Base-by-base conservation (phyloP, 1,284 basidiomycete species). In the Rhodotorula sp. region DNA sequence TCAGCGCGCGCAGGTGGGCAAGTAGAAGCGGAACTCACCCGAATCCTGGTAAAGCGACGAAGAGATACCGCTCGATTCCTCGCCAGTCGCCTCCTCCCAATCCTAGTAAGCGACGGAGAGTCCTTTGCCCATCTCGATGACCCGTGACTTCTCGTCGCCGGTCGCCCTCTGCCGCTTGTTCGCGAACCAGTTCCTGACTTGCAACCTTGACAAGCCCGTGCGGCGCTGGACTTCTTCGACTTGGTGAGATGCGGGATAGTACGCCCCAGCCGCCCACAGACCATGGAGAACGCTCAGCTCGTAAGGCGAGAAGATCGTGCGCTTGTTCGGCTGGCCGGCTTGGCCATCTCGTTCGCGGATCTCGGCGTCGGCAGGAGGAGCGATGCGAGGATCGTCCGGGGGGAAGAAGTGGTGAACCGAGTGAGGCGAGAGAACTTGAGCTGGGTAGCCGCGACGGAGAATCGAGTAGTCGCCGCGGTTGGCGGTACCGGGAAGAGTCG, bases 111-210 rank as follows among this genome's bases (percentile, higher is more conserved):
- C 55, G n/a, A 56, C 36, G 36, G 36, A 39, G 8, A 61, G 36
- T n/a, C 46, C 60, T 20, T n/a, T 22, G 29, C 51, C 60, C 60
- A 46, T 46, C 27, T 13, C 10, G 11, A 53, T 15, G 36, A 61
- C 60, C 4, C 51, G 51, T 2, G n/a, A 13, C 66, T 63, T 67
- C 27, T 67, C 66, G 19, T 62, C 61, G 4, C 61, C 61, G 2
- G 36, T 51, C 24, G 62, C 51, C 7, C 66, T 30, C 29, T 67
- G 66, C 13, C 66, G 49, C 5, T 32, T 29, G 36, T 67, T 67
- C 8, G 66, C 66, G 36, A 67, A 67, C 59, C 64, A 65, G n/a
- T 63, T 63, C 17, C 62, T 53, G n/a, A 56, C 47, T 49, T 62
- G 51, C 15, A 52, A 13, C 15, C 61, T 44, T 9, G 52, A 27